These are phyloP conservation scores for Peniophora sp. DNA, from an alignment of 1,284 basidiomycete species.

Conservation along the genomic window DNA sequence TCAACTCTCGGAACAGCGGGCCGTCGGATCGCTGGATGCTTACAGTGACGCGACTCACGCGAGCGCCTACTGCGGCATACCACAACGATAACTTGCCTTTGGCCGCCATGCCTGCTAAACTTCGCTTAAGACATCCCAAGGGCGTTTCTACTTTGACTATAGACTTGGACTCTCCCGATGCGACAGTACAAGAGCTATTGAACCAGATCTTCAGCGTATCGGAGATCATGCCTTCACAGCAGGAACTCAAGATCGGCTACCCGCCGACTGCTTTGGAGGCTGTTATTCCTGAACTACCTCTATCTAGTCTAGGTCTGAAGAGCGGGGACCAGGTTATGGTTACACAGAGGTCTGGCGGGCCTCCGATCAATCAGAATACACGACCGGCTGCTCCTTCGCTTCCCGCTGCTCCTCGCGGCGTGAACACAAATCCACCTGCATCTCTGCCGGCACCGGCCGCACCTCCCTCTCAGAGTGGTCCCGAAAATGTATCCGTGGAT, in stretches of 20 bases:
- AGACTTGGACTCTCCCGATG: not conserved
- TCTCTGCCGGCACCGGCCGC: conserved; percentile 1
- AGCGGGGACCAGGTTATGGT: conserved; percentile 82
- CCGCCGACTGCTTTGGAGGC: conserved; percentile 57
- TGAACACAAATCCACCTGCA: conserved; percentile 1
- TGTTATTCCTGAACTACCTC: conserved; percentile 61
- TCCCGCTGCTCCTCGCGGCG: conserved; percentile 8
- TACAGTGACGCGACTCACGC: no score
- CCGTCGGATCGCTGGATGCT: no score
- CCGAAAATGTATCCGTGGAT: conserved; percentile 52
- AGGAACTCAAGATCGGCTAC: conserved; percentile 66
- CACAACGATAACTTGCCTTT: no score
- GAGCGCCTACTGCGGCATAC: no score
- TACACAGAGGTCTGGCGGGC: conserved; percentile 31
- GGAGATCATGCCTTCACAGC: not conserved
- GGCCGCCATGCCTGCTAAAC: not conserved
- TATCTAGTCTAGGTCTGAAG: conserved; percentile 70
- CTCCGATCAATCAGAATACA: not conserved
- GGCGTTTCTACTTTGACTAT: not conserved
- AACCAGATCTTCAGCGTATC: not conserved
- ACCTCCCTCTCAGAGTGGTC: conserved; percentile 24
- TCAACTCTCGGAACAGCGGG: no score
- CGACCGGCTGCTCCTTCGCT: conserved; percentile 10
- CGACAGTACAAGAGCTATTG: not conserved
- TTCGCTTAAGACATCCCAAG: not conserved